Evolutionary conservation across 192 early-diverging fungal species (phyloP).

Genomic region (Backusella luteola): DNA sequence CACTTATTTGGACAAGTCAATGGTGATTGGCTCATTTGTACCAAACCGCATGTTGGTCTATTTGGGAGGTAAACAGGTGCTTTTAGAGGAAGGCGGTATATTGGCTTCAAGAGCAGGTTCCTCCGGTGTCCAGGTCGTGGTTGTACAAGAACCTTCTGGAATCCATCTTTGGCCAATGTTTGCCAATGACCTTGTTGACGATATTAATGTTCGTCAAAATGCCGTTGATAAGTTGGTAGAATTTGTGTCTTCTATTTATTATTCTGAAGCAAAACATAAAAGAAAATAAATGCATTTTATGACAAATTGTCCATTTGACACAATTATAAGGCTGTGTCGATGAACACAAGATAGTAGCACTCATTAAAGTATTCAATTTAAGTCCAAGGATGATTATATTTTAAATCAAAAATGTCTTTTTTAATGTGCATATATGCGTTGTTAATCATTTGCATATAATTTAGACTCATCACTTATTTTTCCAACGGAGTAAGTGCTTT

Average conservation of each 20-base stretch:
- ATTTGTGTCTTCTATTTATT: slow-evolving; percentile 14
- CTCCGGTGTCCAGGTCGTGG: slow-evolving; percentile 5
- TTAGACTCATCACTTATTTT: not conserved
- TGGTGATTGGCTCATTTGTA: not conserved
- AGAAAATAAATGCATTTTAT: not conserved
- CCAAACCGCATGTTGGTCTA: slow-evolving; percentile 8
- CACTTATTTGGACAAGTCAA: not conserved
- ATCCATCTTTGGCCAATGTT: slow-evolving; percentile 18
- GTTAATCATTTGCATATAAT: not conserved
- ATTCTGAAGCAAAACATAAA: not conserved
- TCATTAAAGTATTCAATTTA: not conserved
- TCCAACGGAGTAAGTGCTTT: no score
- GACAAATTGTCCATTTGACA: not conserved
- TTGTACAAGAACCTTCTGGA: slow-evolving; percentile 2
- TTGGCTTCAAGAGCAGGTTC: slow-evolving; percentile 8
- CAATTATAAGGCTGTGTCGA: no score
- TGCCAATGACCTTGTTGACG: not conserved
- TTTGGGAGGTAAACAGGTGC: slow-evolving; percentile 19
- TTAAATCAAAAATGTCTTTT: not conserved
- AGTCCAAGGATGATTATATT: not conserved
- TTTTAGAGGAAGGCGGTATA: slow-evolving; percentile 18
- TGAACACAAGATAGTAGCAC: no score
- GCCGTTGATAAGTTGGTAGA: slow-evolving; percentile 2
- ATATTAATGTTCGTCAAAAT: not conserved
- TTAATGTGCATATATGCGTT: not conserved